Evolutionary conservation across 495 filamentous ascomycete genomes (phyloP), one percentile per base, ranked within the genome.

Genomic region (Mytilinidion resinicola): DNA sequence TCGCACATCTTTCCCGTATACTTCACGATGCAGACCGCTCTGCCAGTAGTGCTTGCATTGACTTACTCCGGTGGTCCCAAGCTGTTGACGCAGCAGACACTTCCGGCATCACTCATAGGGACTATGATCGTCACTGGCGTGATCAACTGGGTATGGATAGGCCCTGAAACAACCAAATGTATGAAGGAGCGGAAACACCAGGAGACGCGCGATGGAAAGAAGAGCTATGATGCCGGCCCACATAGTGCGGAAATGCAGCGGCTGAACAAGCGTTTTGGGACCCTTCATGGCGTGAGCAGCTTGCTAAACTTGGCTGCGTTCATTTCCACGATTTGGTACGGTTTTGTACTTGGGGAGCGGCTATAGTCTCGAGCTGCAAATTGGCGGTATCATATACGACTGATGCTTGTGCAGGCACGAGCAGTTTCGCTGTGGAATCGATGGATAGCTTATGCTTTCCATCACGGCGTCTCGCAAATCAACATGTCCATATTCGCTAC

Each of bases 171-270:
- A 20, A 84, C 80, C 25, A 78, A 80, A 62, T 74, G 84, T 30
- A 92, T 93, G 83, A 77, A 73, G 55, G 75, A 88, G 75, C 77
- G 90, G 68, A 88, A 87, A 70, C 72, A 81, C 58, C 89, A 92
- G 74, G 87, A 90, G 78, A 84, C 85, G 50, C 76, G 78, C 56
- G 92, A 96, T 69, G 88, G 89, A 55, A 96, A 93, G 78, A 85
- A 82, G 69, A 84, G 82, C 71, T 85, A 89, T 61, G 90, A 96
- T 55, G 70, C 75, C 21, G 78, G 80, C 14, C 83, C 88, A 35
- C 86, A 91, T 61, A 89, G 85, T 6, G 78, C 85, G 69, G 88
- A 88, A 74, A 96, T 96, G 91, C 60, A 78, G 59, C 77, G 76
- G 25, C 69, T 97, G 68, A 96, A 96, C 75, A 87, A 82, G 75